Evolutionary conservation across 2,329 filamentous ascomycete species (phyloP).

Genomic region (Tolypocladium ovalisporum): DNA sequence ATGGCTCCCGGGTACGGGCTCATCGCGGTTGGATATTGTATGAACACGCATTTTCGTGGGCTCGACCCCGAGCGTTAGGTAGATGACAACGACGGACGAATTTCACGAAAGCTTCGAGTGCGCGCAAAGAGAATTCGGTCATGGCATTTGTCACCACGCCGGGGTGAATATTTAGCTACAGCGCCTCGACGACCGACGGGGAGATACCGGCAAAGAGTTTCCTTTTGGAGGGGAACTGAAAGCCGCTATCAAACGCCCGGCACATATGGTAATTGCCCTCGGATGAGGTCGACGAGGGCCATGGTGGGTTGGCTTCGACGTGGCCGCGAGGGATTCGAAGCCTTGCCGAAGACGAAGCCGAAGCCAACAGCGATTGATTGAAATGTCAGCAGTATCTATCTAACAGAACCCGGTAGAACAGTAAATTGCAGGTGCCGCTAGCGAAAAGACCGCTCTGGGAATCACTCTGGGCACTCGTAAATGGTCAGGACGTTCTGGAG

Average conservation of each 20-base stretch:
- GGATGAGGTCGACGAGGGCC: background rate
- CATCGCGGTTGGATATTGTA: constrained; percentile 7
- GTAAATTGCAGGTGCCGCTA: constrained; percentile 75
- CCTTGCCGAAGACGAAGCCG: background rate
- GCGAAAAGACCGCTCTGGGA: constrained; percentile 76
- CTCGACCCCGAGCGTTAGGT: background rate
- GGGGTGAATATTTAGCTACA: constrained; percentile 7
- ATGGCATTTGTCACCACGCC: background rate
- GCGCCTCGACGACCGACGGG: constrained; percentile 2
- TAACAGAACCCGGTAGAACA: constrained; percentile 74
- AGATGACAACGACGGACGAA: background rate
- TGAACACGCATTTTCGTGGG: constrained; percentile 4
- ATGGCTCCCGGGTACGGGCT: constrained; percentile 1
- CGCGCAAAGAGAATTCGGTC: background rate
- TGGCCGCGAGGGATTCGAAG: background rate
- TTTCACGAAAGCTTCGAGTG: background rate
- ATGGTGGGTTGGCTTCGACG: background rate
- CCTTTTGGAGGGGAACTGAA: constrained; percentile 1
- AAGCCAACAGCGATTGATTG: constrained; percentile 1
- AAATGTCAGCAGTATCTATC: constrained; percentile 89
- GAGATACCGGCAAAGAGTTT: constrained; percentile 6
- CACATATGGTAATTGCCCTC: background rate
- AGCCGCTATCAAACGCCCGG: constrained; percentile 2
- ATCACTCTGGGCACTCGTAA: constrained; percentile 76
- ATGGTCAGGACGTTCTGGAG: constrained; percentile 81